Base-by-base conservation (phyloP, 805 yeast genomes). In the Metschnikowia continentalis region DNA sequence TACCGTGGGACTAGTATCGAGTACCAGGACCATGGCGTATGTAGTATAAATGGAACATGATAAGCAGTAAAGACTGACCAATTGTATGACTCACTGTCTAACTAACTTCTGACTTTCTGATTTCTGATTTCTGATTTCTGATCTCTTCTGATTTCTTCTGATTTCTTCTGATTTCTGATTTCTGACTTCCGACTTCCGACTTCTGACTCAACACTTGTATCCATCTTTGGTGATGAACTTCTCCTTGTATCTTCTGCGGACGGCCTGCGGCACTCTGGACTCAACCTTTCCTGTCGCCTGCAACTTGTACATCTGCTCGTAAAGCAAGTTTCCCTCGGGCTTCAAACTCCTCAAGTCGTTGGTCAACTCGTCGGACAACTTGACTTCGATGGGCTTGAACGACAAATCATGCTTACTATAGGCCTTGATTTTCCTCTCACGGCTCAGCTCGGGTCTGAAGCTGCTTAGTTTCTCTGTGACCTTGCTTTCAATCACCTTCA, bases 201-300 rank as follows among this genome's bases (percentile, higher is more conserved):
- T 8, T 8, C 30, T 26, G 30, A 8, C 11, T 26, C 30, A 20
- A 15, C 17, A 22, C 32, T 92, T 92, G 72, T 87, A 88, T 33
- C 91, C 80, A 95, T 96, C 90, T 71, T 91, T 92, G 68, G 92
- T 97, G 32, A 96, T 87, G 54, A 86, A 70, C 75, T 86, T 89
- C 52, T 79, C 85, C 59, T 82, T 77, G 63, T 84, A 86, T 65
- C 81, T 84, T 64, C 86, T 80, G 66, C 75, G 81, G 66, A 81
- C 82, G 57, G 76, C 77, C 51, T 80, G 82, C 11, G 86, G 88
- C 35, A 84, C 79, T 70, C 97, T 82, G 5, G 96, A 76, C 69
- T 92, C 99, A 50, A 94, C 77, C 63, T 85, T 81, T 59, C 99
- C 99, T 32, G 84, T 76, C 54, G 88, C 81, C 72, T 94, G 98